Percentiles rank a stretch among this genome's conserved stretches.
Evolutionary conservation across 2,329 filamentous ascomycete species (phyloP).

Genomic region (Colletotrichum orchidophilum): DNA sequence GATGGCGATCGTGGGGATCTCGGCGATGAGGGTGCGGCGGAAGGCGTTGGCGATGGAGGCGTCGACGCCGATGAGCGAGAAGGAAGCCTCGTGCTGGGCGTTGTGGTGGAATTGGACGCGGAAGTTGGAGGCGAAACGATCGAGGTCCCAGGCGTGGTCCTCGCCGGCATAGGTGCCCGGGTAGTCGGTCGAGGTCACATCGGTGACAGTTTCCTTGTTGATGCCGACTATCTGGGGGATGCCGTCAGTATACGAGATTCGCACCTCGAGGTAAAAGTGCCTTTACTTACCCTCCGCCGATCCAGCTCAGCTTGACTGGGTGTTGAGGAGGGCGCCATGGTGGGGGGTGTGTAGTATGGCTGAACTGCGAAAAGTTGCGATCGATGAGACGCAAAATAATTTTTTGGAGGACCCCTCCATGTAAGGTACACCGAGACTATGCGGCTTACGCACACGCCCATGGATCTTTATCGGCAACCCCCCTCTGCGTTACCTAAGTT

Average conservation of each 20-base stretch:
- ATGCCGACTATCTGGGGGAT: constrained; percentile 80
- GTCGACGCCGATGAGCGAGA: constrained; percentile 92
- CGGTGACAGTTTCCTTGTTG: constrained; percentile 88
- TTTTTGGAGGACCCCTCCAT: constrained; percentile 36
- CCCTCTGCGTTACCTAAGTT: neutral
- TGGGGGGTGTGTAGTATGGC: constrained; percentile 27
- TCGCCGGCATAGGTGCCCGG: constrained; percentile 92
- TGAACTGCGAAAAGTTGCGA: constrained; percentile 29
- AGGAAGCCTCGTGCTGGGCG: constrained; percentile 78
- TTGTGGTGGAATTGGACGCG: constrained; percentile 87
- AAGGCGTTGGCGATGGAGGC: constrained; percentile 96
- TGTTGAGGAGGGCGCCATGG: constrained; percentile 56
- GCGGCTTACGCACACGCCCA: constrained; percentile 27
- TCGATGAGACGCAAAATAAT: constrained; percentile 32
- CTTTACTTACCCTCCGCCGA: constrained; percentile 63
- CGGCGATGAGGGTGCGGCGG: constrained; percentile 92
- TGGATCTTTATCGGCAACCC: neutral
- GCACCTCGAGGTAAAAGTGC: constrained; percentile 30
- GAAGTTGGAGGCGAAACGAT: constrained; percentile 76
- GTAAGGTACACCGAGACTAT: constrained; percentile 27
- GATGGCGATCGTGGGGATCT: constrained; percentile 93
- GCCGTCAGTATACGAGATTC: constrained; percentile 8
- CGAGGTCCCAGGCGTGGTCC: constrained; percentile 81
- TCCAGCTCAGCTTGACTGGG: constrained; percentile 67
- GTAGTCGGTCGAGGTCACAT: constrained; percentile 90